Base-by-base conservation (phyloP, 768 basidiomycete species). In the Termitomyces sp. region DNA sequence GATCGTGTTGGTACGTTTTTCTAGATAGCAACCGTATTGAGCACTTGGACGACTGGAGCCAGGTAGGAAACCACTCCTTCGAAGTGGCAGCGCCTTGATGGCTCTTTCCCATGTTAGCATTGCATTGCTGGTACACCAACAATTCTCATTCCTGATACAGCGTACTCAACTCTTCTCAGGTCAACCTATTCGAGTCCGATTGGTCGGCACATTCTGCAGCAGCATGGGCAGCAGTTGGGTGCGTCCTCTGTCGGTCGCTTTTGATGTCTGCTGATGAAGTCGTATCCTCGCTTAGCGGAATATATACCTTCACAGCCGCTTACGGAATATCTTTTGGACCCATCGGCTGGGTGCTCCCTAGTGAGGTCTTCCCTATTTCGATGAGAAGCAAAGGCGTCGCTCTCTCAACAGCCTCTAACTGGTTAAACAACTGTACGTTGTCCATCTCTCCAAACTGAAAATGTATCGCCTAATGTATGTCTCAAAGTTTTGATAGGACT, bases 351-450 rank as follows among this genome's bases (percentile, higher is more conserved):
- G 83, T 92, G 1, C 79, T 94, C 8, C 88, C 91, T 0, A 85
- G 82, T 60, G 91, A 94, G 69, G 84, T 94, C 2, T 92, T 93
- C 64, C 83, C 92, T 1, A 72, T 89, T 0, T 86, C 88, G 2
- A 78, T 89, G 71, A 77, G 91, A 59, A 86, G 88, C 62, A 86
- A 85, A 65, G 93, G 93, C 48, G 91, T 94, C 5, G 83, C 91
- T 23, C 64, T 95, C 21, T 85, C 89, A 19, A 93, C 91, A 1
- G 87, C 89, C 3, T 89, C 87, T n/a, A 90, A 89, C 61, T 93
- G 91, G 91, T 63, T 81, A 26, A 92, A 92, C 64, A 93, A 93
- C 57, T 93, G 86, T 86, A 50, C 1, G 78, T 69, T 19, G 10
- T 42, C 48, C 45, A 49, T 5, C 17, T 46, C 38, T 49, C 19